Conservation (phyloP, 768 basidiomycete species). For the Russula brevipes region DNA sequence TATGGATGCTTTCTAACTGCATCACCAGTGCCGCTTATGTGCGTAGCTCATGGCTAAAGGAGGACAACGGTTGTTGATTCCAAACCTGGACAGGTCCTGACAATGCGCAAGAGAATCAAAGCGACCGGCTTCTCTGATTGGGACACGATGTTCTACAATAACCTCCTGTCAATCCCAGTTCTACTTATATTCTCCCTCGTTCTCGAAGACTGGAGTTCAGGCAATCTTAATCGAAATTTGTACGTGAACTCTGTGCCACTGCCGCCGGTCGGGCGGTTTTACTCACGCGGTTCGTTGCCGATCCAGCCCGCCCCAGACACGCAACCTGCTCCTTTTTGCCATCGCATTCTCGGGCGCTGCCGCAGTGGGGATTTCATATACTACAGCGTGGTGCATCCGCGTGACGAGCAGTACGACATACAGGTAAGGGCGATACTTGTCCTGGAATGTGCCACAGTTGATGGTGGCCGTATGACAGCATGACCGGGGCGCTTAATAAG, state of each 20-base stretch:
- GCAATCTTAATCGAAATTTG: slow-evolving; percentile 82
- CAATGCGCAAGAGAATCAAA: slow-evolving; percentile 97
- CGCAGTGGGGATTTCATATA: slow-evolving; percentile 96
- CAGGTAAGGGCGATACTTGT: slow-evolving; percentile 49
- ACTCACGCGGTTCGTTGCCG: background rate
- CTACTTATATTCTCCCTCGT: slow-evolving; percentile 75
- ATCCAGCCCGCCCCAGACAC: slow-evolving; percentile 73
- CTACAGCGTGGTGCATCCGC: slow-evolving; percentile 97
- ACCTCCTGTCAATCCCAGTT: slow-evolving; percentile 89
- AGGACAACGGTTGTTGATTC: background rate
- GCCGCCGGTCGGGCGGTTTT: background rate
- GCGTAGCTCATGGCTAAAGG: slow-evolving; percentile 31
- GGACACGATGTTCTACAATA: slow-evolving; percentile 99
- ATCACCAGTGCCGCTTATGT: slow-evolving; percentile 86
- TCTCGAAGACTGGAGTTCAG: slow-evolving; percentile 83
- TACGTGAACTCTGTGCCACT: slow-evolving; percentile 39
- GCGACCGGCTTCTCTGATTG: slow-evolving; percentile 92
- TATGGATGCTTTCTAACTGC: slow-evolving; percentile 97
- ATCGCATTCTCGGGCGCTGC: slow-evolving; percentile 97
- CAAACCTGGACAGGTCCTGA: slow-evolving; percentile 59
- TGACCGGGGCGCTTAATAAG: slow-evolving; percentile 98
- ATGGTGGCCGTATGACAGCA: slow-evolving; percentile 40
- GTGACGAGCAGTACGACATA: slow-evolving; percentile 98
- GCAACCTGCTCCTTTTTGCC: slow-evolving; percentile 72
- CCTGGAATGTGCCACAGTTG: background rate